Conservation (phyloP, 2,329 filamentous ascomycete species). For the Ophiostoma sp. region DNA sequence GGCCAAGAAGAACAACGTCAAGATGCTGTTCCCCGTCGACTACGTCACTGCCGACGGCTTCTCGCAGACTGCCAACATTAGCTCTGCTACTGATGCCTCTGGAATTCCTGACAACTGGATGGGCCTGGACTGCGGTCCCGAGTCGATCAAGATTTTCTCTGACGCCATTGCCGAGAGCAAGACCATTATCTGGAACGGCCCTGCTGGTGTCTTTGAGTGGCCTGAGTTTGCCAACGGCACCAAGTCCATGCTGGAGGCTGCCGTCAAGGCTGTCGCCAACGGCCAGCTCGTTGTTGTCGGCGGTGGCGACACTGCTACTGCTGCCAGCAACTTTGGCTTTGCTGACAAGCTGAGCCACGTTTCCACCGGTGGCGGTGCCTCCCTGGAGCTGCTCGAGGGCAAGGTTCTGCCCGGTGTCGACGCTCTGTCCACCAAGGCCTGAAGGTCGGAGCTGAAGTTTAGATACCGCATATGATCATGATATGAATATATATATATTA, state of each 20-base stretch:
- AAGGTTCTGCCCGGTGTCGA: conserved; percentile 93
- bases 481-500: background rate
- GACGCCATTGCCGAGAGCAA: conserved; percentile 79
- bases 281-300: conserved; percentile 98
- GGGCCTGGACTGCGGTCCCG: conserved; percentile 89
- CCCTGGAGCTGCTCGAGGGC: conserved; percentile 92
- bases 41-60: conserved; percentile 97
- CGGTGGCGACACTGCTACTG: conserved; percentile 95
- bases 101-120: conserved; percentile 97
- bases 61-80: conserved; percentile 71
- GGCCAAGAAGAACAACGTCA: conserved; percentile 93
- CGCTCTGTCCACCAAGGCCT: conserved; percentile 70
- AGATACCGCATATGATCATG: conserved; percentile 11
- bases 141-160: conserved; percentile 86
- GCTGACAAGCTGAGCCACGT: conserved; percentile 98
- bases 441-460: background rate
- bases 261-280: conserved; percentile 64
- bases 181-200: conserved; percentile 99
- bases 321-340: conserved; percentile 92
- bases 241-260: conserved; percentile 85
- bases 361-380: conserved; percentile 92
- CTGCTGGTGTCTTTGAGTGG: conserved; percentile 95
- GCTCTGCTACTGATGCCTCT: conserved; percentile 74
- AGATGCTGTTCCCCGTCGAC: conserved; percentile 90
- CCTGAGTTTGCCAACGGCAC: conserved; percentile 90